Evolutionary conservation across 1,284 basidiomycete genomes (phyloP).

Genomic region (Porodaedalea pini): DNA sequence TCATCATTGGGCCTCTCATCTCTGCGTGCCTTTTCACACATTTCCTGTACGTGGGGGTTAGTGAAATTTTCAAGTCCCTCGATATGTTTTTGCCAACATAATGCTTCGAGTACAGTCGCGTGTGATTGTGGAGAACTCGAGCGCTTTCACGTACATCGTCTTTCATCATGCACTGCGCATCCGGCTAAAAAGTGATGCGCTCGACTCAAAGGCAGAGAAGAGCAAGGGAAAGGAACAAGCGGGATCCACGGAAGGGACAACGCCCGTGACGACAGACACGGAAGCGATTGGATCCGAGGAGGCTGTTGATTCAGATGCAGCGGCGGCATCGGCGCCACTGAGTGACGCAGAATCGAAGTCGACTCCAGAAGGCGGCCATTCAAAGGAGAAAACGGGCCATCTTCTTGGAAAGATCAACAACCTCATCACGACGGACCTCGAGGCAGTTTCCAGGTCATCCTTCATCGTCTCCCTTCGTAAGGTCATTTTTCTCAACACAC

Average conservation of each 20-base stretch:
- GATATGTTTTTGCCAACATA: not conserved
- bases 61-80: not conserved
- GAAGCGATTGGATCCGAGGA: not conserved
- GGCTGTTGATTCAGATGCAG: not conserved
- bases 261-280: constrained; percentile 8
- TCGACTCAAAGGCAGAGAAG: constrained; percentile 8
- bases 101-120: not conserved
- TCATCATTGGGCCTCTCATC: constrained; percentile 11
- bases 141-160: constrained; percentile 45
- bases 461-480: constrained; percentile 15
- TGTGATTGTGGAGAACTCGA: constrained; percentile 18
- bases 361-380: constrained; percentile 5
- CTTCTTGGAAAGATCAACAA: constrained; percentile 42
- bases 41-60: constrained; percentile 3
- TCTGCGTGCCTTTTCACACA: constrained; percentile 11
- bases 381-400: constrained; percentile 26
- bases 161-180: constrained; percentile 57
- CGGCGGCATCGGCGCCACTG: not conserved
- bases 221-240: not conserved
- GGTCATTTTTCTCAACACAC: too few relatives aligned
- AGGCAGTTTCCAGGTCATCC: constrained; percentile 20
- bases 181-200: constrained; percentile 36
- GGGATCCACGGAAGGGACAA: not conserved
- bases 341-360: not conserved
- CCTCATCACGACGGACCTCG: constrained; percentile 23